Evolutionary conservation across 2,329 filamentous ascomycete species (phyloP).

Genomic region (Xylaria arbuscula): DNA sequence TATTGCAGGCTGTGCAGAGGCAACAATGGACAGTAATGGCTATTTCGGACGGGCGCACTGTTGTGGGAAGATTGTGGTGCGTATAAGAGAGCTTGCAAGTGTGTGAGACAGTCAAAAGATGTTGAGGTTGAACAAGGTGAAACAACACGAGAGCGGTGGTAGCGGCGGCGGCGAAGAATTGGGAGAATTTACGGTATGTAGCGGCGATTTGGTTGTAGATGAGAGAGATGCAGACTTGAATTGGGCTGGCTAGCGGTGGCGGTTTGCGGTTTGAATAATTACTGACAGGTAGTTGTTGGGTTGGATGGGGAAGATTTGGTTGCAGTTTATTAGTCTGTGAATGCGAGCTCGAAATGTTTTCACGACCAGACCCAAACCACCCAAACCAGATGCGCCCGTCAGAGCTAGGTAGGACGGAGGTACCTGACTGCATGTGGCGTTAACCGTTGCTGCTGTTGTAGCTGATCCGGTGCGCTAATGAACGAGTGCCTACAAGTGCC

Average conservation of each 20-base stretch:
- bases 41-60: conserved; percentile 10
- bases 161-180: conserved; percentile 13
- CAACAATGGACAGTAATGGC: conserved; percentile 9
- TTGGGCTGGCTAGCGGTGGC: conserved; percentile 26
- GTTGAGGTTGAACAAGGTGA: conserved; percentile 10
- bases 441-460: conserved; percentile 22
- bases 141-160: conserved; percentile 22
- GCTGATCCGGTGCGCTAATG: conserved; percentile 22
- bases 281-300: conserved; percentile 17
- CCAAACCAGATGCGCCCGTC: conserved; percentile 33
- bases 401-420: conserved; percentile 18
- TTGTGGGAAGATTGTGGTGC: neutral
- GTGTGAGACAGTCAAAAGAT: conserved; percentile 11
- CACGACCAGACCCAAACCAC: conserved; percentile 37
- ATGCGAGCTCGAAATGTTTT: conserved; percentile 47
- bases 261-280: conserved; percentile 30
- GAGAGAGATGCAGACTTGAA: conserved; percentile 16
- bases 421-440: conserved; percentile 25
- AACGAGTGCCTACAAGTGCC: conserved; percentile 18
- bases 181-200: conserved; percentile 3
- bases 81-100: neutral
- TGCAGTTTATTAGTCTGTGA: conserved; percentile 36
- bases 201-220: conserved; percentile 1
- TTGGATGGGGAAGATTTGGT: conserved; percentile 30
- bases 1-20: conserved; percentile 3